Conservation (phyloP, 306 rosid species). For the Senna siamea region DNA sequence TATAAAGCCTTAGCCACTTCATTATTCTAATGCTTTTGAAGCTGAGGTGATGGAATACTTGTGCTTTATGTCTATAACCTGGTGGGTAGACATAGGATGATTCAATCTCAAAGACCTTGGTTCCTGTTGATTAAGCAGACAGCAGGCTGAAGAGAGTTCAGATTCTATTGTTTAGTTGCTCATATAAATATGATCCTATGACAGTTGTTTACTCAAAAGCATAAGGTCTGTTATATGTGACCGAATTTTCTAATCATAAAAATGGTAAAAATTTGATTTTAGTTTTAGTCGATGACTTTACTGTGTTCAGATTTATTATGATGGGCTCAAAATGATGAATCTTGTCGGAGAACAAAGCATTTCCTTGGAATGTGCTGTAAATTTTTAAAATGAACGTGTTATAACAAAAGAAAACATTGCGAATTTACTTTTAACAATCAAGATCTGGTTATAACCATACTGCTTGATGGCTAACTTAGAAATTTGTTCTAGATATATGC, state of each 20-base stretch:
- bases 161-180: constrained; percentile 29
- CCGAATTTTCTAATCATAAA: constrained; percentile 20
- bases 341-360: not conserved
- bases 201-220: constrained; percentile 25
- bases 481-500: not conserved
- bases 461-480: not conserved
- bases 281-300: not conserved
- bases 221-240: constrained; percentile 28
- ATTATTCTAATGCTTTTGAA: not conserved
- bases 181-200: constrained; percentile 12
- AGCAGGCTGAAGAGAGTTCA: constrained; percentile 25
- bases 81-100: constrained; percentile 10
- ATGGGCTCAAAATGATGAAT: not conserved
- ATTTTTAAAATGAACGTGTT: not conserved
- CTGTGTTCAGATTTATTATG: not conserved
- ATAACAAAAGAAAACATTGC: not conserved
- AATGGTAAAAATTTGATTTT: constrained; percentile 7
- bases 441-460: not conserved
- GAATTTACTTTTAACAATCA: not conserved
- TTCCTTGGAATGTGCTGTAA: not conserved
- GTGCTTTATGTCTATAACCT: constrained; percentile 13
- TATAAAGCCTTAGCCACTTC: no score
- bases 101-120: constrained; percentile 29
- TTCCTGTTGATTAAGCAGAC: constrained; percentile 21
- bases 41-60: constrained; percentile 20